Conservation (phyloP, 176 grass and related monocot species). For the Oryza officinalis region DNA sequence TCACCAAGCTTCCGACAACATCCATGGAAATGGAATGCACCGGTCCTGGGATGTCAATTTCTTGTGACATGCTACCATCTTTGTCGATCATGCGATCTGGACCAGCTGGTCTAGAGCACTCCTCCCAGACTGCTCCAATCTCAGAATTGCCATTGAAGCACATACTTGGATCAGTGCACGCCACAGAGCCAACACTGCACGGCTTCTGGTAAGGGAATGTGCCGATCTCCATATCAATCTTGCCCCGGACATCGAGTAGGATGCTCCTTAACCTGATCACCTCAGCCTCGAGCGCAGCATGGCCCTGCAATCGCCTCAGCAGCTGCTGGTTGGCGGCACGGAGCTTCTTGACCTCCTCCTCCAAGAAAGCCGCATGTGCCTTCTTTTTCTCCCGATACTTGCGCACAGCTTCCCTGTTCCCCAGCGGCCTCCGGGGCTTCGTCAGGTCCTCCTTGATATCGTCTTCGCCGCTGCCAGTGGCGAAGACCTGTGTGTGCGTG, state of each 20-base stretch:
- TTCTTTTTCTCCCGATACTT: constrained; percentile 99
- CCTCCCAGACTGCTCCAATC: constrained; percentile 43
- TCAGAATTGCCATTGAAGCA: constrained; percentile 44
- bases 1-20: constrained; percentile 40
- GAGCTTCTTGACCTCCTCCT: constrained; percentile 83
- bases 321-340: constrained; percentile 73
- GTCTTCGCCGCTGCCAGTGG: constrained; percentile 29
- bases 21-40: constrained; percentile 36
- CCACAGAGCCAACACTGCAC: constrained; percentile 42
- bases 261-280: constrained; percentile 66
- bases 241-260: constrained; percentile 70
- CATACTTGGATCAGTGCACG: constrained; percentile 30
- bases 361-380: constrained; percentile 77
- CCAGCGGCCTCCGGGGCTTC: constrained; percentile 42
- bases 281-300: constrained; percentile 70
- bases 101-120: constrained; percentile 21
- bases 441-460: constrained; percentile 41
- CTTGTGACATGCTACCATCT: background rate
- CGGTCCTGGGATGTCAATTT: constrained; percentile 32
- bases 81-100: constrained; percentile 20
- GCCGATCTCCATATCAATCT: constrained; percentile 74
- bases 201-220: constrained; percentile 53
- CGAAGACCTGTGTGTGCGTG: constrained; percentile 73
- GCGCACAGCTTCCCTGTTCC: constrained; percentile 86
- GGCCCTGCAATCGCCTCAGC: constrained; percentile 57